A percentile compares a stretch with the other conserved stretches of the same genome.
Conservation (phyloP, 202 grass and related monocot genomes). For the Setaria italica region DNA sequence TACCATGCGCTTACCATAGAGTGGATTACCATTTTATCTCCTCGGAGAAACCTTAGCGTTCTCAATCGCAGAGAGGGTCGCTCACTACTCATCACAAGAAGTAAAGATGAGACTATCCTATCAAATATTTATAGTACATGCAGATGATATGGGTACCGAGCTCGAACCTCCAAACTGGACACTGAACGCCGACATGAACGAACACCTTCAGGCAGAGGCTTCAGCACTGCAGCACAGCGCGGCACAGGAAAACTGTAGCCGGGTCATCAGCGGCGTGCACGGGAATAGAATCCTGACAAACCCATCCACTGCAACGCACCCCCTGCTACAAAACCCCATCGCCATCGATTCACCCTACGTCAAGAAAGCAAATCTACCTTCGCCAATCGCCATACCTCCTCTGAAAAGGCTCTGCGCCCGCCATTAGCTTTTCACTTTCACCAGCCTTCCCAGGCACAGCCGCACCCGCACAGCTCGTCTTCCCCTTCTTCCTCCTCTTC, state of each 20-base stretch:
- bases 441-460: background rate
- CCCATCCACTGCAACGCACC: background rate
- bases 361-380: conserved; percentile 24
- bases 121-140: background rate
- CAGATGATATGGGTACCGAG: background rate
- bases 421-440: conserved; percentile 42
- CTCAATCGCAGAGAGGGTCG: background rate
- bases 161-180: background rate
- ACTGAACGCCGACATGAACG: background rate
- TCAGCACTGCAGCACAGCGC: background rate
- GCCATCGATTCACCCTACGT: conserved; percentile 10
- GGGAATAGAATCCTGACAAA: conserved; percentile 55
- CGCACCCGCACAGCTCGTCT: background rate
- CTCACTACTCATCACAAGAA: background rate
- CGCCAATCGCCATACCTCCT: conserved; percentile 7
- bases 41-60: background rate
- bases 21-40: background rate
- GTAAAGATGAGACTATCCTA: background rate
- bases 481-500: background rate
- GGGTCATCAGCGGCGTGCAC: conserved; percentile 13
- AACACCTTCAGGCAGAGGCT: background rate
- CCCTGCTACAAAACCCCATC: background rate
- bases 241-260: conserved; percentile 32
- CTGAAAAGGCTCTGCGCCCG: conserved; percentile 43
- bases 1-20: no score